These are phyloP conservation scores for Solanum chacoense DNA, from an alignment of 305 asterid genomes.

Conservation along the genomic window DNA sequence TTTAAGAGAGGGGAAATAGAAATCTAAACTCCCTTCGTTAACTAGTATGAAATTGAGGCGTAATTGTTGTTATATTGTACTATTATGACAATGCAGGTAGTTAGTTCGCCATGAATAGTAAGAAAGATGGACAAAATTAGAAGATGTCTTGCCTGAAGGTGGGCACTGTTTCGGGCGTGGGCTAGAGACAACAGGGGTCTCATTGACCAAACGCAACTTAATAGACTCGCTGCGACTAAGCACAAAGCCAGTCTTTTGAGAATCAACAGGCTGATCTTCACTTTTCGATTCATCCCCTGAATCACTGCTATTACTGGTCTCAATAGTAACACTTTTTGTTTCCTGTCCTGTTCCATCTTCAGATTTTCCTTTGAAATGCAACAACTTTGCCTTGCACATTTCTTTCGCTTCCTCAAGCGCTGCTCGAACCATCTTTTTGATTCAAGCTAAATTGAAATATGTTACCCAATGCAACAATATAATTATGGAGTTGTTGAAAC, in stretches of 20 bases:
- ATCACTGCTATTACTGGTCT: not conserved
- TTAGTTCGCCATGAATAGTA: not conserved
- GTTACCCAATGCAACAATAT: not conserved
- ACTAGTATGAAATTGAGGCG: not conserved
- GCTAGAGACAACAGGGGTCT: conserved; percentile 8
- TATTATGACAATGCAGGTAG: not conserved
- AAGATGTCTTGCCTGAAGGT: conserved; percentile 29
- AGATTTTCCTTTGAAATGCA: conserved; percentile 26
- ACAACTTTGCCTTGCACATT: conserved; percentile 21
- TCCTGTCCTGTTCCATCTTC: conserved; percentile 22
- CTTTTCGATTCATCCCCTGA: conserved; percentile 15
- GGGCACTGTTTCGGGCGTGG: conserved; percentile 20
- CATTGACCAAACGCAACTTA: conserved; percentile 8
- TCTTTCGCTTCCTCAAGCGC: conserved; percentile 18
- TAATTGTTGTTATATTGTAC: not conserved
- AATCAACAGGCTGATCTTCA: conserved; percentile 15
- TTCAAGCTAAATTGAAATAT: not conserved
- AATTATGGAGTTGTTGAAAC: not conserved
- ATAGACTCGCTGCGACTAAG: conserved; percentile 7
- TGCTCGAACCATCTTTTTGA: conserved; percentile 26
- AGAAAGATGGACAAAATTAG: not conserved
- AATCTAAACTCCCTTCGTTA: not conserved
- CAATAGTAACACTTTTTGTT: conserved; percentile 13
- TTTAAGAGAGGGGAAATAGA: not conserved
- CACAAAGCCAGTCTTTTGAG: conserved; percentile 11